Evolutionary conservation across 2,329 filamentous ascomycete genomes (phyloP), one percentile per base, ranked within the genome.

Genomic region (Neopestalotiopsis sp.): DNA sequence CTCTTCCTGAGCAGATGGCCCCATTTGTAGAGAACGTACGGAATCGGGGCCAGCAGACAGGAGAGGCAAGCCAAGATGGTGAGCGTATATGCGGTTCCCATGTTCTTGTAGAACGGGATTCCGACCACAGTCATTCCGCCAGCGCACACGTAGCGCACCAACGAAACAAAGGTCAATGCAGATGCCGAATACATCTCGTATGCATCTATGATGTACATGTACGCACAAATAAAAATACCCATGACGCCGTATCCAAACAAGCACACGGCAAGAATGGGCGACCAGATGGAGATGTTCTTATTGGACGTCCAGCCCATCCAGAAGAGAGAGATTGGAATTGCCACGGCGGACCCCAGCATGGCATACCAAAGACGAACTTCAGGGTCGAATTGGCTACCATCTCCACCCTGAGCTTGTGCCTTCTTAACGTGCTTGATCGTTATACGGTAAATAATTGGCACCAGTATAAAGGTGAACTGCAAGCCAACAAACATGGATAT

Each of bases 291-390:
- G 32, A 85, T 80, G 20, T 67, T 72, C 0, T 78, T 70, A 40
- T 82, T 79, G 3, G 81, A 80, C 1, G 83, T 82, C 85, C 85
- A 87, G 4, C 82, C 85, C 24, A 87, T 79, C 84, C 84, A 86
- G 72, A 86, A 86, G 1, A 87, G 79, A 0, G 80, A 81, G 12
- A 86, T 74, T 0, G 85, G 83, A 4, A 86, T 78, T 3, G 80
- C 72, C 0, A 77, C 74, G 4, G 81, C 80, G 1, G 82, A 78
- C 4, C 81, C 84, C 12, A 84, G 73, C 70, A 85, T 81, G 32
- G 81, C 82, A 34, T 82, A 81, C 76, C 79, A 83, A 0, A 85
- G 76, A 0, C 82, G 76, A 49, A 78, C 79, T 65, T 85, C 83
- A 0, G 81, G 80, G 17, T 73, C 70, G 24, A 79, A 75, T 1